Evolutionary conservation across 805 yeast species (phyloP), one percentile per base, ranked within the genome.

Genomic region (Sugiyamaella qingdaonensis): DNA sequence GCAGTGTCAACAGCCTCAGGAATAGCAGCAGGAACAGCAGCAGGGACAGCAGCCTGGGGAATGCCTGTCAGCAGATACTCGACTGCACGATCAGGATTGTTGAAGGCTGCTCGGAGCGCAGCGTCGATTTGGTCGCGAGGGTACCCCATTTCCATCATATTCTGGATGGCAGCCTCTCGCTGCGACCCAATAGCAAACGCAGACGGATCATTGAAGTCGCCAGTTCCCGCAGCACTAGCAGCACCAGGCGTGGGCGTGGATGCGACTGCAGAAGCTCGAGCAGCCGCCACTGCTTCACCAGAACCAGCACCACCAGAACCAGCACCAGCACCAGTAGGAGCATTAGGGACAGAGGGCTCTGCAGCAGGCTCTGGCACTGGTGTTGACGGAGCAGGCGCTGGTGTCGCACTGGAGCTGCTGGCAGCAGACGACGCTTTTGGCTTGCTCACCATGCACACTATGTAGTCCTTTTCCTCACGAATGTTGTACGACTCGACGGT

Each of bases 11-110:
- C 61, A 34, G 56, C 53, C 18, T 63, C 55, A 14, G 48, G 64
- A 14, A 69, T 62, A 1, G 51, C 53, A 24, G 53, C 55, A 34
- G 57, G 67, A 11, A 68, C 65, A 10, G 64, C 62, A 24, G 66
- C 67, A 14, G 70, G 44, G 3, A n/a, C 72, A 57, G 79, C 68
- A 31, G 73, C 68, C 63, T 85, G 92, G 19, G 97, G 96, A 43
- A 92, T 80, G 2, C 97, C 98, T 46, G 91, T 88, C 59, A 94
- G 74, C 48, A 94, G 76, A 68, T 92, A 91, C 68, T 94, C 99
- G 11, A 94, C 98, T 0, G 99, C 99, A 64, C 99, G 83, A 68
- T 92, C 98, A 18, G 99, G 98, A 71, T 94, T 91, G 73, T 92
- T 92, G 74, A 83, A 94, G 1, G 99, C 98, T 13, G 96, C 96